Percentiles rank a stretch among this genome's conserved stretches.
These are phyloP conservation scores for Phytophthora cajani DNA, from an alignment of 352 stramenopile genomes.

Conservation along the genomic window DNA sequence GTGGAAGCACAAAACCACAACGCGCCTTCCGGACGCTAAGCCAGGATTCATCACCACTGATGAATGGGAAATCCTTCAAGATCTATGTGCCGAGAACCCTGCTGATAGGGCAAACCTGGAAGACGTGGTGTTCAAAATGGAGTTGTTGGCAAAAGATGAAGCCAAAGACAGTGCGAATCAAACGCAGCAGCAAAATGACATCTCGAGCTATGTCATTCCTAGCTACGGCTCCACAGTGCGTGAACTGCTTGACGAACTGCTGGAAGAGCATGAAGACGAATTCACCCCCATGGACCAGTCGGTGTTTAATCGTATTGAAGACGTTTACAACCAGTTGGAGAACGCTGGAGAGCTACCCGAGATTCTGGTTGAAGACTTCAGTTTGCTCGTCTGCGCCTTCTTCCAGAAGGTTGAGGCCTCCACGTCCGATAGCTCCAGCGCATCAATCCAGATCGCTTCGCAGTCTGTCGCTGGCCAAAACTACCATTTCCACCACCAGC, in stretches of 20 bases:
- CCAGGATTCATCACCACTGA: conserved; percentile 24
- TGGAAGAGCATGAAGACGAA: conserved; percentile 1
- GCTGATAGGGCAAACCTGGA: conserved; percentile 22
- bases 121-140: conserved; percentile 31
- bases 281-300: conserved; percentile 16
- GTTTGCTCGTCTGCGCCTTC: conserved; percentile 18
- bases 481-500: conserved; percentile 29
- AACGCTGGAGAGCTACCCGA: conserved; percentile 11
- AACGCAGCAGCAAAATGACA: conserved; percentile 5
- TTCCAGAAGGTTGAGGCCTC: conserved; percentile 18
- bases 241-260: conserved; percentile 15
- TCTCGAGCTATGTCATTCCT: conserved; percentile 14
- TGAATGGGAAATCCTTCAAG: conserved; percentile 33
- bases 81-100: conserved; percentile 21
- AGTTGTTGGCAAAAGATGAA: conserved; percentile 9
- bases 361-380: conserved; percentile 33
- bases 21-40: conserved; percentile 18
- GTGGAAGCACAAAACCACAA: conserved; percentile 31
- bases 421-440: background rate
- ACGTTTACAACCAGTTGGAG: conserved; percentile 25
- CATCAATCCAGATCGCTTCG: conserved; percentile 27
- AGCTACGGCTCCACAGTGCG: conserved; percentile 9
- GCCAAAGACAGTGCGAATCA: background rate
- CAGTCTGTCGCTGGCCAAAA: conserved; percentile 31
- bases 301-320: conserved; percentile 25